A percentile compares a stretch with the other conserved stretches of the same genome.
These are phyloP conservation scores for Flaveria robusta DNA, from an alignment of 129 eudicot genomes.

Conservation along the genomic window DNA sequence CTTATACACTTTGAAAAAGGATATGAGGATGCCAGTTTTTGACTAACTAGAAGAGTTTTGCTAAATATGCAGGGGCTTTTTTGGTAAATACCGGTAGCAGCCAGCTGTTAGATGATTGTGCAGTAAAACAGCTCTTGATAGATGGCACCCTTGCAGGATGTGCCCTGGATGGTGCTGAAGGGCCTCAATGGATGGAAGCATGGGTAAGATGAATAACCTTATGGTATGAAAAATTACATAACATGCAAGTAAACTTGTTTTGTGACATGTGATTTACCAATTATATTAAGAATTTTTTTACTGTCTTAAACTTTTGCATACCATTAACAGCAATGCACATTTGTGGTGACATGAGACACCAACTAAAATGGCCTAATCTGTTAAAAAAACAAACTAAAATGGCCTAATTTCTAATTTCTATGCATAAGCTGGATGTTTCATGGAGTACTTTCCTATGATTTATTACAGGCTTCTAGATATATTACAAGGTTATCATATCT, in stretches of 20 bases:
- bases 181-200: constrained; percentile 99
- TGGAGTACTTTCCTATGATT: neutral
- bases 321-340: constrained; percentile 10
- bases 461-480: neutral
- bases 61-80: constrained; percentile 75
- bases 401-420: neutral
- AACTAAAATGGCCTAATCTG: neutral
- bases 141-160: constrained; percentile 98
- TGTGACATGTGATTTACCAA: constrained; percentile 15
- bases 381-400: too few species aligned
- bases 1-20: constrained; percentile 9
- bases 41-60: constrained; percentile 13
- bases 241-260: constrained; percentile 23
- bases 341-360: neutral
- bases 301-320: constrained; percentile 23
- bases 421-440: neutral
- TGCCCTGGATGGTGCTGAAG: constrained; percentile 99
- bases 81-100: constrained; percentile 96
- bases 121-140: constrained; percentile 95
- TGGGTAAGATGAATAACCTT: constrained; percentile 86
- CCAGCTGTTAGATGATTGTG: constrained; percentile 98
- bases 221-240: constrained; percentile 46
- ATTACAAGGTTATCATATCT: neutral
- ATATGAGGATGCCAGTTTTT: constrained; percentile 5
- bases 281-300: neutral